These are phyloP conservation scores for Chalaropsis thielavioides DNA, from an alignment of 2,329 filamentous ascomycete genomes.

Conservation along the genomic window DNA sequence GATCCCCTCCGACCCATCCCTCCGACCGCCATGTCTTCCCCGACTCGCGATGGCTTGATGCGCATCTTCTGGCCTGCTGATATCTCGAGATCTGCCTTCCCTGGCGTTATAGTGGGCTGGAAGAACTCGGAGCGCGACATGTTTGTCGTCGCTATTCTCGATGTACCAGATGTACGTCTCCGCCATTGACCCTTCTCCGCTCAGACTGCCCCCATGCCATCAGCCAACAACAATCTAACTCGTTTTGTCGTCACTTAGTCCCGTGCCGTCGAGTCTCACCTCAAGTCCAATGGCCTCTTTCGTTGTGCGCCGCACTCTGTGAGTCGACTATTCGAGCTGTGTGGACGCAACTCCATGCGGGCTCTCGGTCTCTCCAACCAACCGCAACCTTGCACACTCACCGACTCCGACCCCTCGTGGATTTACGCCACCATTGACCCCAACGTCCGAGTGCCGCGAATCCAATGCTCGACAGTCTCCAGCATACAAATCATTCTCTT, in stretches of 20 bases:
- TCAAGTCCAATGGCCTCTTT: conserved; percentile 70
- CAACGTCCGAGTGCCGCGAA: conserved; percentile 45
- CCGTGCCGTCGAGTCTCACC: conserved; percentile 71
- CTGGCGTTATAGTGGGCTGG: conserved; percentile 89
- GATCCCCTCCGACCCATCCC: conserved; percentile 25
- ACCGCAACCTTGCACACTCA: conserved; percentile 27
- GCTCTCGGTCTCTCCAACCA: conserved; percentile 75
- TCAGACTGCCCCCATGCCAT: background rate
- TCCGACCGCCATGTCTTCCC: conserved; percentile 38
- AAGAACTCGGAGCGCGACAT: conserved; percentile 83
- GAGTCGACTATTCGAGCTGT: conserved; percentile 67
- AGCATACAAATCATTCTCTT: conserved; percentile 83
- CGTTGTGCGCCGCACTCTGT: conserved; percentile 69
- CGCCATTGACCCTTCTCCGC: background rate
- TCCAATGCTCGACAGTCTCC: conserved; percentile 56
- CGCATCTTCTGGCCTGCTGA: conserved; percentile 97
- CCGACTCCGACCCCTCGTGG: conserved; percentile 52
- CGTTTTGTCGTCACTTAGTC: conserved; percentile 32
- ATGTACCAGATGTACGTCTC: conserved; percentile 68
- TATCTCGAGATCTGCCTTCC: conserved; percentile 52
- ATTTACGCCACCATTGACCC: conserved; percentile 46
- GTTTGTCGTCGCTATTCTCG: conserved; percentile 76
- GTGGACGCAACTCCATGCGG: conserved; percentile 67
- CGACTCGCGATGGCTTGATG: conserved; percentile 76
- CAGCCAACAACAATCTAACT: background rate